Base-by-base conservation (phyloP, 2,329 filamentous ascomycete species). In the Verticillium isaacii region DNA sequence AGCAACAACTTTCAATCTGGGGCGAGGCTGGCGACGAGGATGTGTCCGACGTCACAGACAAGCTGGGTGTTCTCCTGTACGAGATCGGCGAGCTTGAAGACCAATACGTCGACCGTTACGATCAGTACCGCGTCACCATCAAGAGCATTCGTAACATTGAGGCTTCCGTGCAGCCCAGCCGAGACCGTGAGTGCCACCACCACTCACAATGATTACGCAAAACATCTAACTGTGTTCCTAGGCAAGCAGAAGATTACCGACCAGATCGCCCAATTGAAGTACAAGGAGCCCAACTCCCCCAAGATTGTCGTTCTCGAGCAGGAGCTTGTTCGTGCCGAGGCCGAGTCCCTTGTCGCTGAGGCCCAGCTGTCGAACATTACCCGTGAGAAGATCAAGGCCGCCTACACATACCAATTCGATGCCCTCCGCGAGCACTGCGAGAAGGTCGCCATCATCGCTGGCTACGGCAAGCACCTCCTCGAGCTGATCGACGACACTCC, bases 61-160 rank as follows among this genome's bases (percentile, higher is more conserved):
- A 99, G 83, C 88, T 99, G 62, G 95, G 95, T 72, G 95, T 99
- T 58, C 83, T 99, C 70, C 90, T 99, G 71, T 99, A 98, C 82
- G 94, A 97, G 79, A 97, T 99, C 70, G 95, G 93, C 74, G 95
- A 99, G 80, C 88, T 98, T 37, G 95, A 99, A 78, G 93, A 99
- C 74, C 92, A 98, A 74, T 98, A 96, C 72, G 93, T 99, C 76
- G 95, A 99, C 77, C 92, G 93, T 72, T 99, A 99, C 78, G 95
- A 99, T 77, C 95, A 99, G 80, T 99, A 98, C 82, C 92, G 95
- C 73, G 91, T 99, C 62, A 99, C 95, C 60, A 96, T 99, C 80
- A 99, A 99, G 89, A 96, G 93, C 76, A 97, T 99, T 73, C 91
- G 95, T 71, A 99, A 99, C 80, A 99, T 99, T 67, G 95, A 99